Conservation (phyloP, 148 eudicot species). For the Cornus florida region DNA sequence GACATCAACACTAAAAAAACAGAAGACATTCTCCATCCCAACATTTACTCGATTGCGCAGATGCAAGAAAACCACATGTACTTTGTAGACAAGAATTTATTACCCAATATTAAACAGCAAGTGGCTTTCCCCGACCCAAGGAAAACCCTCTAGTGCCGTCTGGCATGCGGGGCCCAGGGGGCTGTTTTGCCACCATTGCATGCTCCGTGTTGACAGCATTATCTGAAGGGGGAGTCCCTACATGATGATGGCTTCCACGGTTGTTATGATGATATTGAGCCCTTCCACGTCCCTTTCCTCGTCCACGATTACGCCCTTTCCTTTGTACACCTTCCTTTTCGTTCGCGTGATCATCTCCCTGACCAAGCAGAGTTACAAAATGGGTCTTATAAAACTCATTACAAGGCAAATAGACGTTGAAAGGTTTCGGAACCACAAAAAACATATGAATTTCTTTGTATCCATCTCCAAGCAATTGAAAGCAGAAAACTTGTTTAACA, state of each 20-base stretch:
- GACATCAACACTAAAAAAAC: conserved; percentile 16
- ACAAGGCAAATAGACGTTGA: neutral
- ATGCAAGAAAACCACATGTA: neutral
- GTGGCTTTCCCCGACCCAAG: conserved; percentile 90
- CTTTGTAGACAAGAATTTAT: neutral
- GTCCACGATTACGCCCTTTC: conserved; percentile 65
- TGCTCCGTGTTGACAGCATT: conserved; percentile 41
- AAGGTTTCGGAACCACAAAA: neutral
- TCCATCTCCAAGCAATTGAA: neutral
- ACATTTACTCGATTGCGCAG: neutral
- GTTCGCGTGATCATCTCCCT: conserved; percentile 59
- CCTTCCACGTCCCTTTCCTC: conserved; percentile 72
- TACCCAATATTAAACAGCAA: conserved; percentile 37
- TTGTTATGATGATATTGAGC: conserved; percentile 44
- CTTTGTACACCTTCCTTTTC: conserved; percentile 66
- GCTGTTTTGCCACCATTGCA: conserved; percentile 44
- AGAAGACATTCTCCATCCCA: conserved; percentile 9
- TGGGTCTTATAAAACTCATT: neutral
- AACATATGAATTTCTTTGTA: neutral
- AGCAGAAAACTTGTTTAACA: neutral
- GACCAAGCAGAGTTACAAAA: conserved; percentile 12
- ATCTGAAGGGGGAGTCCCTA: conserved; percentile 38
- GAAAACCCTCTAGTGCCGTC: conserved; percentile 97
- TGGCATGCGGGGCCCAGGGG: conserved; percentile 99
- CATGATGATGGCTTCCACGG: conserved; percentile 29